Conservation (phyloP, 768 basidiomycete genomes). For the Agrocybe chaxingu region DNA sequence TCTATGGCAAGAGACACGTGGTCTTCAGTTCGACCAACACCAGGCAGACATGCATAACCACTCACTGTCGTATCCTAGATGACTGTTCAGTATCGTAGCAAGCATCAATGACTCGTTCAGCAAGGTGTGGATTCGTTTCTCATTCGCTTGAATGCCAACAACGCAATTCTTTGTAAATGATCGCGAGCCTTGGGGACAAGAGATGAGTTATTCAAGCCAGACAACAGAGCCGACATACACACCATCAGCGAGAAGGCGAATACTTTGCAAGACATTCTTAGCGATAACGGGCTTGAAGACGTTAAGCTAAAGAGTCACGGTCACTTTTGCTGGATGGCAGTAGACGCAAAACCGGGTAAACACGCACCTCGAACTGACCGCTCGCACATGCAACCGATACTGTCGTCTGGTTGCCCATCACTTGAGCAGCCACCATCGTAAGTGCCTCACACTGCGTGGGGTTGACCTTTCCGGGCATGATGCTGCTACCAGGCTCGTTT, state of each 20-base stretch:
- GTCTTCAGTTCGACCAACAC: slow-evolving; percentile 7
- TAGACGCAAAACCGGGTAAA: neutral
- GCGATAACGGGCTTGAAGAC: slow-evolving; percentile 99
- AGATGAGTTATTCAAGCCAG: slow-evolving; percentile 11
- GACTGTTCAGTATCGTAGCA: slow-evolving; percentile 94
- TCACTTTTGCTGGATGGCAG: slow-evolving; percentile 6
- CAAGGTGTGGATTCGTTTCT: slow-evolving; percentile 84
- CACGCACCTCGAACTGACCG: slow-evolving; percentile 93
- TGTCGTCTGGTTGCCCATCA: slow-evolving; percentile 94
- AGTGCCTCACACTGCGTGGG: slow-evolving; percentile 98
- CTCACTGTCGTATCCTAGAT: slow-evolving; percentile 96
- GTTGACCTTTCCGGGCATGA: slow-evolving; percentile 99
- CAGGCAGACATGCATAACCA: slow-evolving; percentile 11
- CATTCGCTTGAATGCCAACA: slow-evolving; percentile 94
- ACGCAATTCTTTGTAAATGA: slow-evolving; percentile 98
- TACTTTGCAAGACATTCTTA: slow-evolving; percentile 96
- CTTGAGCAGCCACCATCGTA: slow-evolving; percentile 98
- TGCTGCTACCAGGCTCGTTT: slow-evolving; percentile 98
- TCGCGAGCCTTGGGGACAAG: slow-evolving; percentile 54
- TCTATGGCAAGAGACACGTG: slow-evolving; percentile 45
- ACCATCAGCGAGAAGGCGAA: slow-evolving; percentile 92
- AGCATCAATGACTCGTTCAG: slow-evolving; percentile 97
- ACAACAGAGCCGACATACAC: slow-evolving; percentile 17
- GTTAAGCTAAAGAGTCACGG: slow-evolving; percentile 61
- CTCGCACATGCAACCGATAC: slow-evolving; percentile 91